These are phyloP conservation scores for Fusarium austroafricanum DNA, from an alignment of 2,329 filamentous ascomycete genomes.

Conservation along the genomic window DNA sequence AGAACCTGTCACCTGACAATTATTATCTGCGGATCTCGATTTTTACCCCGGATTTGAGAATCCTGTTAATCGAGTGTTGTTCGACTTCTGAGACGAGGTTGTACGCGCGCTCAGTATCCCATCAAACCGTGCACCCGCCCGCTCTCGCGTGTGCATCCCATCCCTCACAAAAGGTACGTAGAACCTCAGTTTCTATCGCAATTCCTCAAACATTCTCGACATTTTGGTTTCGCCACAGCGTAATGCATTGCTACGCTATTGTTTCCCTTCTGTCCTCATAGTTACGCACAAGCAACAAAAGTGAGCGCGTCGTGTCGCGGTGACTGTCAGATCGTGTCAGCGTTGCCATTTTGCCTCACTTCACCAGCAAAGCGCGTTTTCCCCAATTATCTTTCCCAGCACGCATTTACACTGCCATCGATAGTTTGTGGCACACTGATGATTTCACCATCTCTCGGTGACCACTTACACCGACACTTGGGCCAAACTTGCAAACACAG, in stretches of 20 bases:
- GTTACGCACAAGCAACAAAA: background rate
- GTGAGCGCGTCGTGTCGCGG: slow-evolving; percentile 26
- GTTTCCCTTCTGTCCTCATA: background rate
- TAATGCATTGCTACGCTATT: background rate
- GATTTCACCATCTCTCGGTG: slow-evolving; percentile 20
- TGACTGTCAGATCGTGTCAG: slow-evolving; percentile 1
- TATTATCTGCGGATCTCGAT: slow-evolving; percentile 50
- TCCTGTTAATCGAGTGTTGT: slow-evolving; percentile 35
- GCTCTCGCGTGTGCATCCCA: slow-evolving; percentile 31
- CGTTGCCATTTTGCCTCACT: slow-evolving; percentile 1
- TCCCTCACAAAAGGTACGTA: slow-evolving; percentile 45
- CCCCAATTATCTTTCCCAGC: background rate
- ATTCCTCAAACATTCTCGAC: background rate
- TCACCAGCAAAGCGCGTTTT: slow-evolving; percentile 18
- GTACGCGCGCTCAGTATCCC: slow-evolving; percentile 34
- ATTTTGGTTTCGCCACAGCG: background rate
- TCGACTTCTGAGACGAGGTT: slow-evolving; percentile 28
- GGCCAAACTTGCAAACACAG: slow-evolving; percentile 20
- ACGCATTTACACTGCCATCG: background rate
- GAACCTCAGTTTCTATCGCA: slow-evolving; percentile 13
- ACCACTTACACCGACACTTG: slow-evolving; percentile 47
- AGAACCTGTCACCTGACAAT: slow-evolving; percentile 64
- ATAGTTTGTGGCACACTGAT: background rate
- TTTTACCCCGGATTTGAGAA: slow-evolving; percentile 43
- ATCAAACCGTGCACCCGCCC: slow-evolving; percentile 34